phyloP scores from a whole-genome alignment of 192 early-diverging fungal species.

The Chytriomyces sp. region DNA sequence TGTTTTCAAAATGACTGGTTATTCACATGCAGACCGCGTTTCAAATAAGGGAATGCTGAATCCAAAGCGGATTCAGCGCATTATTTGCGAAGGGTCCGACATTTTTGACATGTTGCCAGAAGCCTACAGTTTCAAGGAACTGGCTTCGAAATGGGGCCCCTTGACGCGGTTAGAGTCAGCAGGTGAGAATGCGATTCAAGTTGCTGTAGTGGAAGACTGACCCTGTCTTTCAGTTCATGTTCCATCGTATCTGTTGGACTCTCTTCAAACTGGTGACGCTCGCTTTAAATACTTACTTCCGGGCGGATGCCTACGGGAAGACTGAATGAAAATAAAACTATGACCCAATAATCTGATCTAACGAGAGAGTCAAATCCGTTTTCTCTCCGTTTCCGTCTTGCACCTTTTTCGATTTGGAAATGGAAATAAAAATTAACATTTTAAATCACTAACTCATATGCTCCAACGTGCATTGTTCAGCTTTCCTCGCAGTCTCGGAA shows the following conservation, averaged over 20 bases:
- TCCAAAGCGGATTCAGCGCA: constrained; percentile 47
- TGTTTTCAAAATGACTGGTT: constrained; percentile 67
- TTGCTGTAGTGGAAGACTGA: not conserved
- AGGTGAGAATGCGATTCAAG: not conserved
- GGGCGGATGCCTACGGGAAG: constrained; percentile 43
- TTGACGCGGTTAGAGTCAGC: constrained; percentile 46
- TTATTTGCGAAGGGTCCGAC: constrained; percentile 66
- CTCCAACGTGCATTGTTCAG: not conserved
- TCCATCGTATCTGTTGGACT: constrained; percentile 46
- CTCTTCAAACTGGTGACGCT: constrained; percentile 1
- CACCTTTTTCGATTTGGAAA: not conserved
- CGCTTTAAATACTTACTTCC: constrained; percentile 50
- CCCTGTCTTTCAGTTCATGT: constrained; percentile 35
- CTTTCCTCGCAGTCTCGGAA: not conserved
- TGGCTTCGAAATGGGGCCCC: constrained; percentile 52
- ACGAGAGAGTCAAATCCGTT: not conserved
- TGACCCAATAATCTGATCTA: not conserved
- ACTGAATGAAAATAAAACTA: not conserved
- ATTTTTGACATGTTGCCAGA: constrained; percentile 73
- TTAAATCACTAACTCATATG: not conserved
- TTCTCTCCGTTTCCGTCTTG: too few species aligned
- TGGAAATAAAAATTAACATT: not conserved
- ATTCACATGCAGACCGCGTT: constrained; percentile 65
- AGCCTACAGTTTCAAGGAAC: constrained; percentile 58
- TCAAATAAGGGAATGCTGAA: constrained; percentile 40